phyloP scores from a whole-genome alignment of 2,329 filamentous ascomycete species.

The Ascochyta fabae region DNA sequence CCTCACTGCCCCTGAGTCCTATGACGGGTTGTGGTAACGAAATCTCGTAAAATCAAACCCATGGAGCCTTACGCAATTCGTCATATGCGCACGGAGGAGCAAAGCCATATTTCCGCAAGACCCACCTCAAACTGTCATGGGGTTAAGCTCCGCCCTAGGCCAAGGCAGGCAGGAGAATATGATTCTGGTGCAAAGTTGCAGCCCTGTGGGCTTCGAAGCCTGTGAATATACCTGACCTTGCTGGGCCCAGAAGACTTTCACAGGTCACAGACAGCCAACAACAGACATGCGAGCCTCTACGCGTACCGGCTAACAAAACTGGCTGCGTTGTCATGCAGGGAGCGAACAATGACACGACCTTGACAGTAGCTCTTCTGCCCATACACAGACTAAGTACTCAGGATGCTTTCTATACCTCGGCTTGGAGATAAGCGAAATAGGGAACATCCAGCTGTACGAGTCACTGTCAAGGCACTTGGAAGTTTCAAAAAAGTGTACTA shows the following conservation, averaged over 20 bases:
- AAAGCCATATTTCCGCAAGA: neutral
- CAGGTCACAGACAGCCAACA: no score
- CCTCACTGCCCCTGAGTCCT: neutral
- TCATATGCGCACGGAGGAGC: neutral
- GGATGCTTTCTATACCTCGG: neutral
- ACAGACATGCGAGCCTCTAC: no score
- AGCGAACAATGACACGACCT: no score
- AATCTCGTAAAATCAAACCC: neutral
- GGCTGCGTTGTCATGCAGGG: no score
- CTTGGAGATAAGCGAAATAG: neutral
- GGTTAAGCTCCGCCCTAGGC: neutral
- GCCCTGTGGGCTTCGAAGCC: neutral
- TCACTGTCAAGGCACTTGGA: neutral
- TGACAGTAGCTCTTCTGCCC: no score
- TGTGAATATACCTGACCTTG: no score
- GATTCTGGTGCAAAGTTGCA: neutral
- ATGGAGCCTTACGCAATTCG: neutral
- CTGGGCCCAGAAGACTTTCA: no score
- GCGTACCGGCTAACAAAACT: no score
- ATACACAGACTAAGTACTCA: neutral
- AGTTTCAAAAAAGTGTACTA: neutral
- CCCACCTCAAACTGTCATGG: neutral
- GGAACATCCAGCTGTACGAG: neutral
- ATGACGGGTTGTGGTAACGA: neutral
- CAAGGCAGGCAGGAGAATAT: neutral